Base-by-base conservation (phyloP, 2,329 filamentous ascomycete genomes). In the Aspergillus aculeatus region DNA sequence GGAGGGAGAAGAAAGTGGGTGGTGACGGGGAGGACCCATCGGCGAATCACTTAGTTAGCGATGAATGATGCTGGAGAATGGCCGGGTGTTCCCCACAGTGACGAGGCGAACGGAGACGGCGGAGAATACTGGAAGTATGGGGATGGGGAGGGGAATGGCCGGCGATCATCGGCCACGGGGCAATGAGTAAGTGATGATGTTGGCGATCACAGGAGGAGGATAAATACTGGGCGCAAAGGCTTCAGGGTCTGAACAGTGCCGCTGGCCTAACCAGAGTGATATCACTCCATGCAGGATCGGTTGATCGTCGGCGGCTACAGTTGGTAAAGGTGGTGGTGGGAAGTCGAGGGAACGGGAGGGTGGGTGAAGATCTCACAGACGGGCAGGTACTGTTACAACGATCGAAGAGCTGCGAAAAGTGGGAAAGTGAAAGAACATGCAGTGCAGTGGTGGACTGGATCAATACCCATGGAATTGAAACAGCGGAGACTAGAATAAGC, bases 51-150 rank as follows among this genome's bases (percentile, higher is more conserved):
- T 47, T 31, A 35, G 41, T 55, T 55, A 47, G 32, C 47, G 53
- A 55, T 47, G 29, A 31, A 48, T 55, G 53, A 55, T 47, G 44
- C 53, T 55, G 41, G 41, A 32, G 58, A 50, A 47, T 52, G 59
- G 52, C 56, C 35, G 59, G 54, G 62, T 19, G 51, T 65, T 65
- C 64, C 64, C 66, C 66, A 68, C 64, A 65, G 59, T 66, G 63
- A 64, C 64, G 57, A 66, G 63, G 64, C 62, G 62, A 63, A 66
- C 64, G 66, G 66, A 66, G 62, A 63, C 49, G 60, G 62, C 60
- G 61, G 63, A 64, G 61, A 55, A 50, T 61, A 64, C 60, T 26
- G 64, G 64, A 44, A 44, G 38, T 44, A 44, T 44, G 38, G 38
- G 6, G 32, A 35, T 35, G 4, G 11, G 38, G 16, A 7, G 38